A percentile compares a stretch with the other conserved stretches of the same genome.
Evolutionary conservation across 148 eudicot genomes (phyloP).

Genomic region (Linanthus parryae): DNA sequence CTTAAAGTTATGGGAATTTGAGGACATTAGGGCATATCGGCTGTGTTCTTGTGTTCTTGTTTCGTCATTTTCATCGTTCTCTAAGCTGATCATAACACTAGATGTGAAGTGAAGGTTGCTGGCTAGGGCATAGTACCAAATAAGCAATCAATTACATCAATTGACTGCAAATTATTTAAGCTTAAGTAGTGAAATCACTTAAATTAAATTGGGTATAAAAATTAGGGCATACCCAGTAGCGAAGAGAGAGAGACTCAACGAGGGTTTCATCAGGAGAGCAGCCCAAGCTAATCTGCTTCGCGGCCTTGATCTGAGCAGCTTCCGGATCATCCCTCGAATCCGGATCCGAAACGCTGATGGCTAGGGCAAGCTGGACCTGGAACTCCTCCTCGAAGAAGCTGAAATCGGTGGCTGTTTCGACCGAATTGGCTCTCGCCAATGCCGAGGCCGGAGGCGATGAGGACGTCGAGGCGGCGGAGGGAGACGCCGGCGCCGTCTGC

Average conservation of each 20-base stretch:
- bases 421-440: conserved; percentile 9
- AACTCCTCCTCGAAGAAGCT: conserved; percentile 85
- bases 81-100: no score
- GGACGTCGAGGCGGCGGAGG: conserved; percentile 15
- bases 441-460: conserved; percentile 25
- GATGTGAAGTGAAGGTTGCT: no score
- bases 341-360: conserved; percentile 72
- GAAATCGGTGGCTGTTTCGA: conserved; percentile 24
- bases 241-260: conserved; percentile 58
- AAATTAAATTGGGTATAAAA: no score
- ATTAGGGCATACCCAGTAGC: conserved; percentile 67
- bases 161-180: no score
- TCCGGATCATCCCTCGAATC: conserved; percentile 58
- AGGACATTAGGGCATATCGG: no score
- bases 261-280: conserved; percentile 47
- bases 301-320: conserved; percentile 93
- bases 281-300: conserved; percentile 75
- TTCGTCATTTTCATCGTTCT: no score
- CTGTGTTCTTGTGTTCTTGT: no score
- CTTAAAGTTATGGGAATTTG: no score
- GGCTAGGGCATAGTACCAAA: no score
- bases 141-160: no score
- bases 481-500: conserved; percentile 11
- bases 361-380: conserved; percentile 89
- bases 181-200: no score